Evolutionary conservation across 441 rosid genomes (phyloP).

Genomic region (Metrosideros polymorpha): DNA sequence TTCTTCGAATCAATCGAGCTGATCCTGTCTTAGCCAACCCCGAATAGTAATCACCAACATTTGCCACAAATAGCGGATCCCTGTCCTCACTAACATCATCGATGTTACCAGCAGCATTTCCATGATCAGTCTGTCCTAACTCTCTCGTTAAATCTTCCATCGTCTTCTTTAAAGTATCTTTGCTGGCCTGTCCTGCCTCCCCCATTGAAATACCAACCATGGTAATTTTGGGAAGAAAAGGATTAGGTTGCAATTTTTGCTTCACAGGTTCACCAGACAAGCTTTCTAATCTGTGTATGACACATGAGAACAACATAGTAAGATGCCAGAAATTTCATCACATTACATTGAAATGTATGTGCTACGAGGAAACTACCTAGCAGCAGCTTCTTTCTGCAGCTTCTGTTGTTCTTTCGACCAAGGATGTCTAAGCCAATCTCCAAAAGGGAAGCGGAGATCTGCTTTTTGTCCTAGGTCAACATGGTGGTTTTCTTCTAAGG

Average conservation of each 20-base stretch:
- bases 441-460: constrained; percentile 55
- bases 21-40: constrained; percentile 61
- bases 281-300: constrained; percentile 6
- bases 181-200: constrained; percentile 70
- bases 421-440: constrained; percentile 51
- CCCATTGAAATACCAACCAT: constrained; percentile 94
- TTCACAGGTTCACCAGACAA: constrained; percentile 19
- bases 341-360: not conserved
- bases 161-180: constrained; percentile 72
- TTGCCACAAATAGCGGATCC: constrained; percentile 92
- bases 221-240: constrained; percentile 90
- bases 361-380: constrained; percentile 27
- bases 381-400: constrained; percentile 18
- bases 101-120: constrained; percentile 16
- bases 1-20: constrained; percentile 47
- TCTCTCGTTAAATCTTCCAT: constrained; percentile 72
- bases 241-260: constrained; percentile 37
- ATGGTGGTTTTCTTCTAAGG: constrained; percentile 21
- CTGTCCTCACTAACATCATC: constrained; percentile 38
- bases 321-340: not conserved
- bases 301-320: not conserved
- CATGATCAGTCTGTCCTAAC: constrained; percentile 62
- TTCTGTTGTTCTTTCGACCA: constrained; percentile 26
- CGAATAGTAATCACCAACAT: constrained; percentile 80
- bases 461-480: constrained; percentile 16